Base-by-base conservation (phyloP, 345 rosid species). In the Brassica incana region DNA sequence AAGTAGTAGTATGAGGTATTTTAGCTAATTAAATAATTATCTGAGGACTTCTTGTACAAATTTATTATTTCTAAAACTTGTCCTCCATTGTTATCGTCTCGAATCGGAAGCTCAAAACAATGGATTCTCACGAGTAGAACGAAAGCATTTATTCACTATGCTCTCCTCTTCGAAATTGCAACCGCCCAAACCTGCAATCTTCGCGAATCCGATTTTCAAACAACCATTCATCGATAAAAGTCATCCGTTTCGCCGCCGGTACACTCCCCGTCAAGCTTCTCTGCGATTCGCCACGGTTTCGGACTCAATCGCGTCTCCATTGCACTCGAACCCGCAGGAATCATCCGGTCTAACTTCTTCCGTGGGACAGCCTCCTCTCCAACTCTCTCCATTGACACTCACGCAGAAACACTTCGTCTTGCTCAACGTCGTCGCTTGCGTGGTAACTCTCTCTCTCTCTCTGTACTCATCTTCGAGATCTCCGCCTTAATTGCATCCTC, bases 361-460 rank as follows among this genome's bases (percentile, higher is more conserved):
- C 69, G 86, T 95, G 12, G 97, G 94, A 58, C 84, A 85, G 3
- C 71, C 91, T 35, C 35, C 87, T 60, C 85, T 88, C 50, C 90
- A 80, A 56, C 80, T 83, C 76, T 81, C 91, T 23, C 92, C 82
- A n/a, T 84, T 90, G 90, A 77, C 80, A 67, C 81, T 92, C 83
- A 87, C 94, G 11, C 82, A 87, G 35, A 93, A 92, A 62, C 97
- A 92, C 74, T 74, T 92, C 73, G 58, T 87, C 78, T 18, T 85
- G 40, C 90, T 92, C 72, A 90, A 84, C 69, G 80, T 86, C 90
- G 27, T 88, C 77, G 95, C 97, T 70, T 88, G 93, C 76, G 83
- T 85, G 30, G 97, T 94, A 65, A 78, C 82, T 65, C 76, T 67
- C 25, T 23, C 25, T 20, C 23, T 23, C 25, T 23, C 70, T 56